Base-by-base conservation (phyloP, 345 rosid species). In the Dipteronia sinensis region DNA sequence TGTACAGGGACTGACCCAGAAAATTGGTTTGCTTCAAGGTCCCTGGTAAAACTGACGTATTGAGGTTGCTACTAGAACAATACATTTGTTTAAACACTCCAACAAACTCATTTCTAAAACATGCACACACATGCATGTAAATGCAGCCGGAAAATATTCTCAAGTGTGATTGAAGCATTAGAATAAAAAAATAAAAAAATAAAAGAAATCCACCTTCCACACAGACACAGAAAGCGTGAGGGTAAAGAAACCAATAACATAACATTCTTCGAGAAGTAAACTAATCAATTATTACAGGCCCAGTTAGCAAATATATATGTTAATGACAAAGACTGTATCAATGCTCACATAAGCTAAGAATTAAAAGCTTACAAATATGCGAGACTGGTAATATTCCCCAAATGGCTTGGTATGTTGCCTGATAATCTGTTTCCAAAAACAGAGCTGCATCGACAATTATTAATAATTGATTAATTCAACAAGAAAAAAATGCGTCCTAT, bases 21-120 rank as follows among this genome's bases (percentile, higher is more conserved):
- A 79, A 92, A 86, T 31, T 86, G 83, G 82, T 90, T 92, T 65
- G 87, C 84, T 87, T 89, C 94, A 55, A 92, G 88, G 85, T 49
- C 79, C 82, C 94, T 92, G 85, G 13, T 72, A 55, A 80, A 72
- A 19, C 49, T 49, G 31, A 40, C 20, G 8, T 65, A 72, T 53
- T 49, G 10, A 42, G 46, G 8, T 42, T 42, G 46, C 46, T 42
- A 42, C 46, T 42, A 42, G 2, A 7, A 42, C 47, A 17, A 72
- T 31, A 77, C n/a, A 55, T 25, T 51, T 59, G 6, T 12, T n/a
- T 25, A 51, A 17, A 58, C 16, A 63, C 22, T 13, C 2, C 10
- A 6, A 16, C 63, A 44, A 23, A 9, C 49, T 46, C 49, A 9
- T 9, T 7, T 46, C 49, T 46, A 46, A 9, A 46, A 46, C 12